These are phyloP conservation scores for Keithomyces neogunnii DNA, from an alignment of 2,329 filamentous ascomycete genomes.

Conservation along the genomic window DNA sequence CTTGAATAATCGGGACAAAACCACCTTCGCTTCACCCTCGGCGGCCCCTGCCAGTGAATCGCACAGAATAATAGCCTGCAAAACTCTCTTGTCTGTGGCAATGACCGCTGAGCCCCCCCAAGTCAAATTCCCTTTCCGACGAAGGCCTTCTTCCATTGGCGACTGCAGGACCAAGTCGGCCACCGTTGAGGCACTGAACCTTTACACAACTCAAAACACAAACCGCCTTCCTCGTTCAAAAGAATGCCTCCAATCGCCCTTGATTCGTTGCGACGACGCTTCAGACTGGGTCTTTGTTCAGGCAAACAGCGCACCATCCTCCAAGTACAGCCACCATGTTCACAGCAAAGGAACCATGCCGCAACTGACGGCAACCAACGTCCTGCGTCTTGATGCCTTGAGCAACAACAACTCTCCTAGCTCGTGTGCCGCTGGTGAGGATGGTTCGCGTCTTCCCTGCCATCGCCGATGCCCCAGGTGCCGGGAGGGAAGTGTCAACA, in stretches of 20 bases:
- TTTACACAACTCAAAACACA: too few species aligned
- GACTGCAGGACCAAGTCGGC: too few species aligned
- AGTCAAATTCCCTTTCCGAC: too few species aligned
- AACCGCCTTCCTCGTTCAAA: background rate
- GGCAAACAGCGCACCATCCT: background rate
- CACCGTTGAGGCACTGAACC: too few species aligned
- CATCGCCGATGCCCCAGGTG: slow-evolving; percentile 1
- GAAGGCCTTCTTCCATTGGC: too few species aligned
- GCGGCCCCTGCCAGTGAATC: too few species aligned
- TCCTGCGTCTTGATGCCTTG: slow-evolving; percentile 1
- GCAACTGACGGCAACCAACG: slow-evolving; percentile 3
- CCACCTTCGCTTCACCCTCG: too few species aligned
- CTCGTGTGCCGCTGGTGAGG: background rate
- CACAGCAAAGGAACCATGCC: background rate
- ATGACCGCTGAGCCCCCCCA: too few species aligned
- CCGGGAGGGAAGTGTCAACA: background rate
- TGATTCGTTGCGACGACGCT: background rate
- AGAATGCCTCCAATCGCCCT: background rate
- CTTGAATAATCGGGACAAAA: too few species aligned
- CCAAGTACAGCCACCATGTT: background rate
- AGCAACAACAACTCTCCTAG: background rate
- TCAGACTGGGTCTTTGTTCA: slow-evolving; percentile 4
- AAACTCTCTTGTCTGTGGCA: too few species aligned
- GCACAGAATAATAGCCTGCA: too few species aligned
- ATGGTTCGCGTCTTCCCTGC: background rate